phyloP scores from a whole-genome alignment of 495 filamentous ascomycete genomes.

The Aspergillus coremiiformis region DNA sequence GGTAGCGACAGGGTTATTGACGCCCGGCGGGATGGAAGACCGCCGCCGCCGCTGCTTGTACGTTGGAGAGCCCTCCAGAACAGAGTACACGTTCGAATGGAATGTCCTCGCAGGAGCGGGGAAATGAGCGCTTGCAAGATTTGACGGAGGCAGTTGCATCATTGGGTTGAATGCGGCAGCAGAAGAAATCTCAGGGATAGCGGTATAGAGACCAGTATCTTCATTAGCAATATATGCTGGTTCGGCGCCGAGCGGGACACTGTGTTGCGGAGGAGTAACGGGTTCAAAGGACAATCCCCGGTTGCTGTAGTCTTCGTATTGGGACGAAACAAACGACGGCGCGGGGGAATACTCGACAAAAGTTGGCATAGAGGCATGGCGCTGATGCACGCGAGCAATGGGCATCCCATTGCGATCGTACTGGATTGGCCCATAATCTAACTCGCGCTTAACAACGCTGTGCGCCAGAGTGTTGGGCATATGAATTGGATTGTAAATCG shows the following conservation, averaged over 20 bases:
- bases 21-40: constrained; percentile 77
- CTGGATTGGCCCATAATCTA: constrained; percentile 66
- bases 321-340: constrained; percentile 93
- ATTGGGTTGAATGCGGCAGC: constrained; percentile 60
- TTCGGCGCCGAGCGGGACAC: constrained; percentile 68
- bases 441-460: constrained; percentile 73
- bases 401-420: constrained; percentile 90
- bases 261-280: constrained; percentile 88
- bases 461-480: constrained; percentile 55
- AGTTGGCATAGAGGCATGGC: constrained; percentile 93
- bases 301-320: constrained; percentile 95
- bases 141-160: constrained; percentile 86
- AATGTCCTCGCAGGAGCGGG: constrained; percentile 59
- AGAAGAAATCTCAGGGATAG: constrained; percentile 72
- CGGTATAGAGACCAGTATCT: constrained; percentile 90
- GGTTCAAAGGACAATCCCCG: constrained; percentile 94
- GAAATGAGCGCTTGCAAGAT: constrained; percentile 69
- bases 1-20: constrained; percentile 56
- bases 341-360: constrained; percentile 98
- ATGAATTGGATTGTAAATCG: constrained; percentile 60
- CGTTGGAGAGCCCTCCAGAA: constrained; percentile 94
- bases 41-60: constrained; percentile 95
- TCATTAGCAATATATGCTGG: constrained; percentile 97
- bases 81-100: constrained; percentile 80
- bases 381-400: constrained; percentile 70